phyloP scores from a whole-genome alignment of 768 basidiomycete genomes.

The Chalciporus piperatus region DNA sequence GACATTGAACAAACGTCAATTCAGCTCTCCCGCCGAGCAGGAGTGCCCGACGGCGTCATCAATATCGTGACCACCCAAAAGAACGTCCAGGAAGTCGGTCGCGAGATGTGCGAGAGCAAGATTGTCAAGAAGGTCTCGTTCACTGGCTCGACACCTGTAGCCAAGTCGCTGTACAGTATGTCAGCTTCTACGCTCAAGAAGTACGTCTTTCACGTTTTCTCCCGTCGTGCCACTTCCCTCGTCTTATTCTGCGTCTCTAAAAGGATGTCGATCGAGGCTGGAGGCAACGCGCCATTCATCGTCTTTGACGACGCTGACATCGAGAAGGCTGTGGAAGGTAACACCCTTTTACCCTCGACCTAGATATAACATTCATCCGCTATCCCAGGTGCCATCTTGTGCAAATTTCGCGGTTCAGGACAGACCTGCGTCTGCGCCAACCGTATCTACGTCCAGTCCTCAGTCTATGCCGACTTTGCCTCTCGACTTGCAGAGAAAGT shows the following conservation, averaged over 20 bases:
- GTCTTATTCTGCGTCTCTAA: background rate
- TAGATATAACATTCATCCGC: constrained; percentile 4
- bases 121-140: constrained; percentile 86
- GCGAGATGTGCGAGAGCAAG: constrained; percentile 90
- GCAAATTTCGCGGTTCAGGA: constrained; percentile 79
- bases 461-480: constrained; percentile 90
- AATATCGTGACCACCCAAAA: constrained; percentile 90
- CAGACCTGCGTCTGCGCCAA: constrained; percentile 91
- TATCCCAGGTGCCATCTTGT: constrained; percentile 58
- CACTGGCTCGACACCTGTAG: constrained; percentile 84
- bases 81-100: constrained; percentile 83
- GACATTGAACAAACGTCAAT: background rate
- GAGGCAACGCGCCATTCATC: constrained; percentile 95
- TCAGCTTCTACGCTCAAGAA: constrained; percentile 80
- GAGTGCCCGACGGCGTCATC: constrained; percentile 91
- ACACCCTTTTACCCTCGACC: background rate
- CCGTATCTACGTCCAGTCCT: constrained; percentile 88
- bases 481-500: constrained; percentile 81
- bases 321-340: constrained; percentile 85
- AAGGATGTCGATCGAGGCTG: constrained; percentile 77
- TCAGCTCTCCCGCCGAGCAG: constrained; percentile 83
- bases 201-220: constrained; percentile 37
- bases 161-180: constrained; percentile 70
- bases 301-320: constrained; percentile 96
- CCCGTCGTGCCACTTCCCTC: background rate